Evolutionary conservation across 371 early-diverging fungal genomes (phyloP).

Genomic region (Apophysomyces elegans): DNA sequence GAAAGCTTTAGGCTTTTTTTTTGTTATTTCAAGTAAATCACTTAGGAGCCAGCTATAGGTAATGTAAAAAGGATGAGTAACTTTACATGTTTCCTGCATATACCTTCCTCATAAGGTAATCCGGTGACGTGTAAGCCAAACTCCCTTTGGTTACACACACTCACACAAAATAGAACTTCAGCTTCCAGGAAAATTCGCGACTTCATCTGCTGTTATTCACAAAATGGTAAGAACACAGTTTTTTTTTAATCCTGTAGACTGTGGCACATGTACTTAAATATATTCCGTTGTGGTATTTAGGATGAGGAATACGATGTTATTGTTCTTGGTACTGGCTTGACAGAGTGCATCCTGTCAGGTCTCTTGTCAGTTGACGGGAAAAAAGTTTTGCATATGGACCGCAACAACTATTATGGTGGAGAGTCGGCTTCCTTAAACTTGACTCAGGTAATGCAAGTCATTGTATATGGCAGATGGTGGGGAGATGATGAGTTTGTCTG

Average conservation of each 20-base stretch:
- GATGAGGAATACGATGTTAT: slow-evolving; percentile 95
- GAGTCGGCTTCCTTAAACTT: slow-evolving; percentile 94
- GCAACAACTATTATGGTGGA: slow-evolving; percentile 98
- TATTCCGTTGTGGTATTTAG: slow-evolving; percentile 32
- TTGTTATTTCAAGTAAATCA: no score
- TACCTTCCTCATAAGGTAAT: neutral
- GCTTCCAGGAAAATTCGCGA: neutral
- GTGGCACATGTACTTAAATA: no score
- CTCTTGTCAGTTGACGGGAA: slow-evolving; percentile 97
- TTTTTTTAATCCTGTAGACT: no score
- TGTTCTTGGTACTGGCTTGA: slow-evolving; percentile 98
- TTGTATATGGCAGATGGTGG: neutral
- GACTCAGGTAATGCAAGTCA: slow-evolving; percentile 70
- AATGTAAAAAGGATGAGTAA: no score
- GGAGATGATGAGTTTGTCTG: neutral
- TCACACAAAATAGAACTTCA: neutral
- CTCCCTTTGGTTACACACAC: neutral
- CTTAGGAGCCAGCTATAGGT: no score
- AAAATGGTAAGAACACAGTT: slow-evolving; percentile 22
- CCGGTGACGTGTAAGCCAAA: neutral
- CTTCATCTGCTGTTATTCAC: slow-evolving; percentile 7
- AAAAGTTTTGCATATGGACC: slow-evolving; percentile 98
- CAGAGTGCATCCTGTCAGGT: slow-evolving; percentile 99
- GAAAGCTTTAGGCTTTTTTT: no score
- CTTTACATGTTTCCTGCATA: no score